Percentiles rank a stretch among this genome's conserved stretches.
Conservation (phyloP, 345 rosid species). For the Citrus maxima region DNA sequence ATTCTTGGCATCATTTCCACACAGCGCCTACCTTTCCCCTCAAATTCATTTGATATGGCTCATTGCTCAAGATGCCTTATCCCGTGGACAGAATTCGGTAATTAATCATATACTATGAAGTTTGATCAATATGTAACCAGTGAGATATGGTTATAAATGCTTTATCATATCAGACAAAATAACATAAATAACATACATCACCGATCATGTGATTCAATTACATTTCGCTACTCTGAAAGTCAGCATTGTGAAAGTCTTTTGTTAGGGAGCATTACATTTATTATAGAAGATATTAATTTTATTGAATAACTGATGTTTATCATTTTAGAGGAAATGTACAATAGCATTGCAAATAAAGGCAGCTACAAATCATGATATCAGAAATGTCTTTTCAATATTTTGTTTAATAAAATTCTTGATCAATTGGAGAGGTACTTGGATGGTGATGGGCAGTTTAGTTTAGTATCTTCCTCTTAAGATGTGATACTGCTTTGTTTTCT, state of each 20-base stretch:
- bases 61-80: constrained; percentile 99
- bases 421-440: neutral
- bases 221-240: neutral
- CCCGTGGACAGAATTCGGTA: constrained; percentile 99
- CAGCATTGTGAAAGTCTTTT: neutral
- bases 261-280: neutral
- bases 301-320: neutral
- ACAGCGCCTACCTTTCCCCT: constrained; percentile 95
- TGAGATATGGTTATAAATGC: neutral
- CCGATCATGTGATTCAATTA: neutral
- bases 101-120: neutral
- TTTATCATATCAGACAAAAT: neutral
- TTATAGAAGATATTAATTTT: neutral
- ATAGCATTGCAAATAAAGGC: neutral
- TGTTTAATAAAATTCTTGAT: neutral
- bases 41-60: constrained; percentile 97
- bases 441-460: neutral
- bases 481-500: neutral
- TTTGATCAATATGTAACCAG: neutral
- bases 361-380: neutral
- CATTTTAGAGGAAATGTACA: neutral
- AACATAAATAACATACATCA: neutral
- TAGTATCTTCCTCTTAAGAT: neutral
- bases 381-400: neutral
- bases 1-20: constrained; percentile 95